Evolutionary conservation across 768 basidiomycete species (phyloP).

Genomic region (Mycena vulgaris): DNA sequence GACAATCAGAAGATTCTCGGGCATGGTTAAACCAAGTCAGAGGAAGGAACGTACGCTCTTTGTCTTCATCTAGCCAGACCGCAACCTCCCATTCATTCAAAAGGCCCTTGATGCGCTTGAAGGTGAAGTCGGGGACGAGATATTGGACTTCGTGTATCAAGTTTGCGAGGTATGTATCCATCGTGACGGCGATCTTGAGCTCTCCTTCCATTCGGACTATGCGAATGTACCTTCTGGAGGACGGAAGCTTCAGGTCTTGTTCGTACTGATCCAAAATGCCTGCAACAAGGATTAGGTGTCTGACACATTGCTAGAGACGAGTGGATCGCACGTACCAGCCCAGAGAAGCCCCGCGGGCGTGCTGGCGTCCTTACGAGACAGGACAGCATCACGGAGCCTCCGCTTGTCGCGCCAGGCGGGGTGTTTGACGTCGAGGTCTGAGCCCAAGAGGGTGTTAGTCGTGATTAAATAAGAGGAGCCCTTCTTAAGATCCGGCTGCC

Average conservation of each 20-base stretch:
- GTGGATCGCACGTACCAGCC: background rate
- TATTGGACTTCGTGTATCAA: constrained; percentile 12
- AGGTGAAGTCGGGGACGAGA: constrained; percentile 6
- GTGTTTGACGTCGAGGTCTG: too few species aligned
- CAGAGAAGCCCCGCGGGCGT: background rate
- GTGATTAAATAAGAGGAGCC: too few species aligned
- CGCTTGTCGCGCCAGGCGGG: background rate
- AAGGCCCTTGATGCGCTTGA: background rate
- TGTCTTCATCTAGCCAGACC: background rate
- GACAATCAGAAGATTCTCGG: too few species aligned
- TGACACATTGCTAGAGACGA: too few species aligned
- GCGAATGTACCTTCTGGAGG: background rate
- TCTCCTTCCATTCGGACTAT: constrained; percentile 9
- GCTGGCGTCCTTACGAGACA: background rate
- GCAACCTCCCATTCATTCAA: constrained; percentile 28
- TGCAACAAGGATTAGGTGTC: background rate
- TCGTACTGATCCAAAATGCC: background rate
- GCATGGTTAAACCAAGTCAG: background rate
- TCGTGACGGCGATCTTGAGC: background rate
- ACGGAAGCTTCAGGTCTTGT: background rate
- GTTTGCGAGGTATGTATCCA: background rate
- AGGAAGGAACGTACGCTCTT: too few species aligned
- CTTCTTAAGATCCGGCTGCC: too few species aligned
- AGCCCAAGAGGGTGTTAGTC: too few species aligned
- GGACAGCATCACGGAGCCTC: background rate